These are phyloP conservation scores for Meira nashicola DNA, from an alignment of 1,284 basidiomycete species.

Conservation along the genomic window DNA sequence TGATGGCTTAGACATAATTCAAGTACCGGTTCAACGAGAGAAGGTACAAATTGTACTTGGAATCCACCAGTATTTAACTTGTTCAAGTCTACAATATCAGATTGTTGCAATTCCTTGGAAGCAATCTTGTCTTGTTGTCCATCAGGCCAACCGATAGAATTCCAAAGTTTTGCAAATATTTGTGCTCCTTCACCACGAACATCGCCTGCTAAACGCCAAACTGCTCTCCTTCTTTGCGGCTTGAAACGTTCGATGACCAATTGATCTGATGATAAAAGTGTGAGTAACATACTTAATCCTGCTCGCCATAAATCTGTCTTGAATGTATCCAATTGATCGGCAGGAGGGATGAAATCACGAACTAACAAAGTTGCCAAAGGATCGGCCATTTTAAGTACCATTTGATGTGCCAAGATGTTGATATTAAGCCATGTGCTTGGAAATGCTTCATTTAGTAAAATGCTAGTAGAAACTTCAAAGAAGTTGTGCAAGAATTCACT, in stretches of 20 bases:
- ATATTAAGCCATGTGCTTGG: slow-evolving; percentile 88
- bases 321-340: slow-evolving; percentile 64
- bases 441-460: slow-evolving; percentile 82
- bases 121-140: slow-evolving; percentile 2
- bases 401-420: slow-evolving; percentile 81
- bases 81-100: slow-evolving; percentile 19
- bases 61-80: slow-evolving; percentile 45
- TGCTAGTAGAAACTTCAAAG: slow-evolving; percentile 76
- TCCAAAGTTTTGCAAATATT: slow-evolving; percentile 80
- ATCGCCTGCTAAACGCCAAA: slow-evolving; percentile 92
- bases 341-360: slow-evolving; percentile 71
- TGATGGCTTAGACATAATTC: slow-evolving; percentile 91
- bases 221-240: slow-evolving; percentile 84
- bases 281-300: slow-evolving; percentile 74
- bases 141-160: slow-evolving; percentile 60
- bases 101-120: slow-evolving; percentile 10
- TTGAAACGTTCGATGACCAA: slow-evolving; percentile 90
- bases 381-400: slow-evolving; percentile 81
- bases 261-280: slow-evolving; percentile 79
- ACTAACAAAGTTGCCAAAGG: slow-evolving; percentile 73
- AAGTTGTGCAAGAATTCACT: slow-evolving; percentile 68
- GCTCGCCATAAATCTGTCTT: slow-evolving; percentile 76
- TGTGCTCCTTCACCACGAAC: slow-evolving; percentile 84
- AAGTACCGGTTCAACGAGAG: slow-evolving; percentile 84
- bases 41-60: slow-evolving; percentile 57